These are phyloP conservation scores for Viridothelium virens DNA, from an alignment of 495 filamentous ascomycete genomes.

Conservation along the genomic window DNA sequence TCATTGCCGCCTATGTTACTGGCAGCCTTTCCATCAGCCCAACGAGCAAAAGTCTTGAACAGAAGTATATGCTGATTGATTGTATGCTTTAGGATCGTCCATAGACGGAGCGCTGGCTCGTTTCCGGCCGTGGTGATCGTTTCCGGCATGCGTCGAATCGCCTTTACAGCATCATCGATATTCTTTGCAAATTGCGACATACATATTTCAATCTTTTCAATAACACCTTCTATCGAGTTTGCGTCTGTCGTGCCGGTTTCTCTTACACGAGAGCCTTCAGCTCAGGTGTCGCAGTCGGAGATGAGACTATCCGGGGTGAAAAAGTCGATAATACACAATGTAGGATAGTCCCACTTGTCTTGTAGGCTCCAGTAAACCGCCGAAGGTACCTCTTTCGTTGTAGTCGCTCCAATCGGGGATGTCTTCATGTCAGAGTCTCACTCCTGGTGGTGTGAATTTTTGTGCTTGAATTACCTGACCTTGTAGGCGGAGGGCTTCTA, in stretches of 20 bases:
- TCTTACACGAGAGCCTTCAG: background rate
- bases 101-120: background rate
- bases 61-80: background rate
- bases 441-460: background rate
- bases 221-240: background rate
- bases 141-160: background rate
- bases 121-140: background rate
- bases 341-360: background rate
- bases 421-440: background rate
- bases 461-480: background rate
- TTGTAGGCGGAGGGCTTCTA: background rate
- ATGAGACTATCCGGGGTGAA: background rate
- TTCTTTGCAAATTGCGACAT: background rate
- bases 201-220: background rate
- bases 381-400: background rate
- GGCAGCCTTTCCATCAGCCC: background rate
- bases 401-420: background rate
- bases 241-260: background rate
- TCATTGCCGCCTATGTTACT: background rate
- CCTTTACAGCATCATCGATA: background rate
- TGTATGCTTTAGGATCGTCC: background rate
- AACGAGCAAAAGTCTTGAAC: background rate
- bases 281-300: background rate
- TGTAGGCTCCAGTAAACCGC: background rate
- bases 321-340: background rate